Conservation (phyloP, 2,329 filamentous ascomycete genomes). For the Ophiocordyceps camponoti-saundersi region DNA sequence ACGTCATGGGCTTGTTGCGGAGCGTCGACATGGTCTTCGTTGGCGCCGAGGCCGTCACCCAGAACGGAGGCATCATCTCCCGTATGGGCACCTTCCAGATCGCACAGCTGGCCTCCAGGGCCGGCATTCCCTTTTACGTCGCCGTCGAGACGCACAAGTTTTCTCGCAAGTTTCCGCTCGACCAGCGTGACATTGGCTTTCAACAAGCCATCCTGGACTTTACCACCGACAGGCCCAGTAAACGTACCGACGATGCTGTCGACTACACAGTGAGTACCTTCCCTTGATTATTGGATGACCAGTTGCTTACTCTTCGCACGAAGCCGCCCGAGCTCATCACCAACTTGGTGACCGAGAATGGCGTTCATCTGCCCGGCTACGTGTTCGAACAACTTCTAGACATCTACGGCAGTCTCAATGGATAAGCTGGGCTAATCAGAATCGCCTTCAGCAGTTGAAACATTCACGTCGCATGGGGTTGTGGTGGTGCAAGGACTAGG, state of each 20-base stretch:
- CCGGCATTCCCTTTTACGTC: slow-evolving; percentile 69
- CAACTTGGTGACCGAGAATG: slow-evolving; percentile 60
- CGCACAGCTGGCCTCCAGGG: slow-evolving; percentile 55
- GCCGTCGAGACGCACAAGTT: slow-evolving; percentile 96
- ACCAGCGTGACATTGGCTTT: slow-evolving; percentile 65
- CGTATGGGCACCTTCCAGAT: slow-evolving; percentile 77
- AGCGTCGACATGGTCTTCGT: slow-evolving; percentile 50
- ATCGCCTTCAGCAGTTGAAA: not conserved
- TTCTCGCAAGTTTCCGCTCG: slow-evolving; percentile 67
- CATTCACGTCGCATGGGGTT: not conserved
- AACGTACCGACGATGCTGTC: slow-evolving; percentile 38
- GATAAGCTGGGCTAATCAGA: slow-evolving; percentile 7
- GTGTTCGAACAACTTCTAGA: slow-evolving; percentile 56
- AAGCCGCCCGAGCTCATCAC: slow-evolving; percentile 52
- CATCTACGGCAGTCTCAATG: slow-evolving; percentile 31
- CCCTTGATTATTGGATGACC: not conserved
- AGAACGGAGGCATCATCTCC: slow-evolving; percentile 86
- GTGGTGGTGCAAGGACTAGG: not conserved
- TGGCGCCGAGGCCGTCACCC: slow-evolving; percentile 72
- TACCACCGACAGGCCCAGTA: slow-evolving; percentile 29
- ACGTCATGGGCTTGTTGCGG: slow-evolving; percentile 42
- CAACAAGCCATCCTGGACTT: slow-evolving; percentile 67
- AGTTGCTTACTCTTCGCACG: not conserved
- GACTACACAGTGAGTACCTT: slow-evolving; percentile 49
- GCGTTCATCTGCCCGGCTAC: slow-evolving; percentile 51